Evolutionary conservation across 371 early-diverging fungal species (phyloP), one percentile per base, ranked within the genome.

Genomic region (Haplosporangium sp.): DNA sequence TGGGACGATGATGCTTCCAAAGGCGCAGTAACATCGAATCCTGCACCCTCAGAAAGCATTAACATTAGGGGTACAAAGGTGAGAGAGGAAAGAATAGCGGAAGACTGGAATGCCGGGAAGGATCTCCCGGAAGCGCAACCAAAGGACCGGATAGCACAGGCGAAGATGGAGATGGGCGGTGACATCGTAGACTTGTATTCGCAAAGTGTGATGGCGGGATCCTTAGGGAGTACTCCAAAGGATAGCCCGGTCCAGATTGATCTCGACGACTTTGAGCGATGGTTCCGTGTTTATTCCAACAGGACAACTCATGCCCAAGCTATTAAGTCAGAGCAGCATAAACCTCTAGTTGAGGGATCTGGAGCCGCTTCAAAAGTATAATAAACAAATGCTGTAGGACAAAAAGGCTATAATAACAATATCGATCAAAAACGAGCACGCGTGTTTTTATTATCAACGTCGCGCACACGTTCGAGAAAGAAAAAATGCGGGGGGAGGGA

Each of bases 111-210:
- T 11, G 23, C 5, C 9, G 16, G 10, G 23, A 50, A 46, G 45
- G 21, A 16, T 16, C 36, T 53, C 18, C 47, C 60, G 18, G 37
- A 6, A 36, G 14, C 38, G 13, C 7, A 16, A 16, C 13, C 11
- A 10, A 18, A 48, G 42, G 51, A 55, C 41, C 42, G n/a, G 20
- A 42, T 79, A 14, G 58, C 37, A n/a, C 6, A 11, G 20, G 73
- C 69, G 11, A 62, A 59, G 52, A 38, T 47, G 62, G 69, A 79
- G 20, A 79, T 79, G 80, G 80, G 80, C 13, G 80, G 80, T 5
- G 80, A 79, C 41, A 41, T 79, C 29, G 59, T 69, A 0, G 80
- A 79, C 40, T 59, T 79, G 54, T 60, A 10, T 29, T 41, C 48
- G 0, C 50, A 38, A 10, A 69, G 80, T 20, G 47, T 41, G 0